phyloP scores from a whole-genome alignment of 2,329 filamentous ascomycete species.

The Aspergillus sp. region DNA sequence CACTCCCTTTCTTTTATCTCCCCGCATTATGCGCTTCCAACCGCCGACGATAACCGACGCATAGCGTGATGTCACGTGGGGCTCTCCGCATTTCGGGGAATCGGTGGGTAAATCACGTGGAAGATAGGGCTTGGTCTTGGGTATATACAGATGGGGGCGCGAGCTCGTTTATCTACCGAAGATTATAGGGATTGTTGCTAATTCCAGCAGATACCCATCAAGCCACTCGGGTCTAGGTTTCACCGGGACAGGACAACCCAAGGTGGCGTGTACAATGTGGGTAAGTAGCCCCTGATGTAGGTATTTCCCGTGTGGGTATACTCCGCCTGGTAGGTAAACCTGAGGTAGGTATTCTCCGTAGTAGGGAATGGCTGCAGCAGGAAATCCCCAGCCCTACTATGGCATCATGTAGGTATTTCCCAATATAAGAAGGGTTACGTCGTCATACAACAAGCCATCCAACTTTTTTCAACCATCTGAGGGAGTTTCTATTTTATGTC shows the following conservation, averaged over 20 bases:
- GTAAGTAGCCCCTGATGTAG: neutral
- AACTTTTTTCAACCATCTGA: neutral
- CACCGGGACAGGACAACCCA: neutral
- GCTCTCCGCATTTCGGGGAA: conserved; percentile 21
- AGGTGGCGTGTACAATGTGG: neutral
- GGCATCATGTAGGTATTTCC: conserved; percentile 5
- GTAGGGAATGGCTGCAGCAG: conserved; percentile 9
- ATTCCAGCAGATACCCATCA: neutral
- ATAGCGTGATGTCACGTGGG: conserved; percentile 24
- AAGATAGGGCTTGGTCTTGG: neutral
- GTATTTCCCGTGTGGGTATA: neutral
- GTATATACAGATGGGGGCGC: neutral
- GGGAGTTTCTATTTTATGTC: neutral
- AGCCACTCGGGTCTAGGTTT: neutral
- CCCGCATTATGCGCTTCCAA: conserved; percentile 14
- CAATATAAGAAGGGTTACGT: conserved; percentile 1
- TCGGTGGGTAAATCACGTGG: neutral
- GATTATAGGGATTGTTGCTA: neutral
- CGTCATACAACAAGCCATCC: neutral
- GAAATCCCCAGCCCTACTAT: neutral
- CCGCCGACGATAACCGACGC: conserved; percentile 26
- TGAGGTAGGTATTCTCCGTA: conserved; percentile 6
- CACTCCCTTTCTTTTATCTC: conserved; percentile 8
- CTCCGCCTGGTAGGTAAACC: neutral
- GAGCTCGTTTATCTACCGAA: neutral